Conservation (phyloP, 768 basidiomycete species). For the Amanita polypyramis region DNA sequence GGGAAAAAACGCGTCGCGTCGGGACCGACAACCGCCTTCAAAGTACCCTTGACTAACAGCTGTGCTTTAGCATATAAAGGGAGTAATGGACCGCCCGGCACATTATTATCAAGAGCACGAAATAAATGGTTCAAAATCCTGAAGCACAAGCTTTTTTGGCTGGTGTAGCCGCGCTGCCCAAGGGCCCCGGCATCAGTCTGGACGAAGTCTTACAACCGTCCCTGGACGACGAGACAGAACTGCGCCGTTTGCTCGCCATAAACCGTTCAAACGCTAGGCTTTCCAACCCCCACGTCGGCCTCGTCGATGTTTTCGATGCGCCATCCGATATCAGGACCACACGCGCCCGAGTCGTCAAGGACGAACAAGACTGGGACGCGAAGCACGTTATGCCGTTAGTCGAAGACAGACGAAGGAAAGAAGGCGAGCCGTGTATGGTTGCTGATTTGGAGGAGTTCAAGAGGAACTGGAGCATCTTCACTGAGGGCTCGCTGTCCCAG, state of each 20-base stretch:
- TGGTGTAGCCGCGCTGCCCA: neutral
- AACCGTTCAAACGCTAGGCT: constrained; percentile 1
- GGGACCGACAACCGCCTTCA: too few species aligned
- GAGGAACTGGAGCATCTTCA: constrained; percentile 55
- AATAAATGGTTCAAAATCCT: constrained; percentile 1
- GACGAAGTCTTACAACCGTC: constrained; percentile 2
- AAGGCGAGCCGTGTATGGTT: constrained; percentile 41
- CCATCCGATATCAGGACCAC: constrained; percentile 6
- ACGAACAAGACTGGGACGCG: constrained; percentile 1
- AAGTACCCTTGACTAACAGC: too few species aligned
- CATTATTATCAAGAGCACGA: neutral
- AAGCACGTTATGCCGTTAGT: constrained; percentile 32
- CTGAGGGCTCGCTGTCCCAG: constrained; percentile 50
- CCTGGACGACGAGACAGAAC: constrained; percentile 4
- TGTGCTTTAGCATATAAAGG: too few species aligned
- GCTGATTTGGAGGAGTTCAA: constrained; percentile 44
- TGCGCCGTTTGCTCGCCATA: constrained; percentile 3
- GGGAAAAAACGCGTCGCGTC: too few species aligned
- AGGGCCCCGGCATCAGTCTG: neutral
- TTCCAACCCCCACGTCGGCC: constrained; percentile 4
- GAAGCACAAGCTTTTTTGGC: constrained; percentile 6
- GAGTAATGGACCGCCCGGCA: neutral
- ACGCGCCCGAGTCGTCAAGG: constrained; percentile 5
- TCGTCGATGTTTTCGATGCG: constrained; percentile 4
- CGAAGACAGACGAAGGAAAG: constrained; percentile 31